Conservation (phyloP, 768 basidiomycete genomes). For the Rhizopogon roseolus region DNA sequence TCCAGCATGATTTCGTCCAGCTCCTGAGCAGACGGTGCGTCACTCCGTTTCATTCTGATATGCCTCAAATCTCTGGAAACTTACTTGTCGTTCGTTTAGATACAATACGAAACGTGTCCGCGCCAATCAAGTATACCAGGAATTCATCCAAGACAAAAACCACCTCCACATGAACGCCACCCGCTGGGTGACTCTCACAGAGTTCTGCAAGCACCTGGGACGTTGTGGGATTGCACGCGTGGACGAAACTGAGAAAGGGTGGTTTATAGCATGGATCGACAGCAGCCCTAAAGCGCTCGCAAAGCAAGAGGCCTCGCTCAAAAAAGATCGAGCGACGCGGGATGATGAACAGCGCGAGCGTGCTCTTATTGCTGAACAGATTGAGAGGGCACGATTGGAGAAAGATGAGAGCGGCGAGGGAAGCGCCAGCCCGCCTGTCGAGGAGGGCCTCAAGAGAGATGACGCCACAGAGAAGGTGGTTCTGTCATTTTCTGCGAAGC, state of each 20-base stretch:
- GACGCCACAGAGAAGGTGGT: conserved; percentile 72
- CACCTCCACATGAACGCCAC: conserved; percentile 99
- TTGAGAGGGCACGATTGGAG: conserved; percentile 74
- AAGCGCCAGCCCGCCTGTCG: conserved; percentile 34
- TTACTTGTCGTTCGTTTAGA: background rate
- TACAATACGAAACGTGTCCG: conserved; percentile 93
- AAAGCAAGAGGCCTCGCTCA: conserved; percentile 80
- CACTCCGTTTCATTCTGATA: background rate
- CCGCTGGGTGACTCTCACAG: conserved; percentile 96
- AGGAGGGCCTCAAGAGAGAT: conserved; percentile 66
- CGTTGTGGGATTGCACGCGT: conserved; percentile 82
- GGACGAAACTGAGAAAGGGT: conserved; percentile 98
- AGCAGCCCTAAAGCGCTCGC: conserved; percentile 92
- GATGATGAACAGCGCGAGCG: conserved; percentile 96
- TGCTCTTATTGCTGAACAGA: conserved; percentile 85
- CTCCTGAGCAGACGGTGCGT: conserved; percentile 79
- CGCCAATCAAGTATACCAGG: conserved; percentile 95
- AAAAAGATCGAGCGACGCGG: conserved; percentile 87
- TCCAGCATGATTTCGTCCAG: conserved; percentile 90
- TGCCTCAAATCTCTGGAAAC: background rate
- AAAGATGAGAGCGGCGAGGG: conserved; percentile 30
- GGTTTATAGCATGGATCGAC: conserved; percentile 97
- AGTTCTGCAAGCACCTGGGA: conserved; percentile 89
- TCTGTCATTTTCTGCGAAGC: conserved; percentile 64
- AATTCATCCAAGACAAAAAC: conserved; percentile 90